These are phyloP conservation scores for Vitis cinerea DNA, from an alignment of 164 flowering plant genomes.

Conservation along the genomic window DNA sequence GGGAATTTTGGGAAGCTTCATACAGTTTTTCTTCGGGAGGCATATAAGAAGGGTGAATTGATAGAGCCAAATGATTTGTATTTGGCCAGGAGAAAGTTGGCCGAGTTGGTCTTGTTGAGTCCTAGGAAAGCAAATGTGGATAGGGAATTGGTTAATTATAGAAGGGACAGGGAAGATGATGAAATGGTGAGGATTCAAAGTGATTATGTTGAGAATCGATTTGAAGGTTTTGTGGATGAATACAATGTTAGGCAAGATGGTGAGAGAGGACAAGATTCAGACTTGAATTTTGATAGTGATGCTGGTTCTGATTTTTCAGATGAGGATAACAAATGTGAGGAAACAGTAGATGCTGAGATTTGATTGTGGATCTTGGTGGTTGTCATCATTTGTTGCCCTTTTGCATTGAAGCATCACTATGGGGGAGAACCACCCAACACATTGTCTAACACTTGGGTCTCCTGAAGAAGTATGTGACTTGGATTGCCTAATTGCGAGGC, in stretches of 20 bases:
- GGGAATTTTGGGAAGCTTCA: slow-evolving; percentile 97
- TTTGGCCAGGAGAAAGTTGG: slow-evolving; percentile 79
- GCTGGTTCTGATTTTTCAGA: slow-evolving; percentile 21
- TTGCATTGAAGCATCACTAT: no score
- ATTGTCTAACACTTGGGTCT: no score
- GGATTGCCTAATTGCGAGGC: no score
- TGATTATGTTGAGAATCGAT: slow-evolving; percentile 23
- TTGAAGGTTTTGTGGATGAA: slow-evolving; percentile 19
- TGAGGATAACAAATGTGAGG: slow-evolving; percentile 24
- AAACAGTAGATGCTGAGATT: slow-evolving; percentile 9
- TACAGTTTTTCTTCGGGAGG: slow-evolving; percentile 89
- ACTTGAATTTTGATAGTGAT: slow-evolving; percentile 15
- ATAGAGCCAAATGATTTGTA: slow-evolving; percentile 84
- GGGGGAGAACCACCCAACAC: no score
- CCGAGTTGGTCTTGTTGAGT: slow-evolving; percentile 63
- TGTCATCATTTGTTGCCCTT: no score
- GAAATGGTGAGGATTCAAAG: slow-evolving; percentile 23
- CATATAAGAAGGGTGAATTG: slow-evolving; percentile 75
- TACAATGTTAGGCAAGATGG: slow-evolving; percentile 18
- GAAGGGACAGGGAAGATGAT: slow-evolving; percentile 42
- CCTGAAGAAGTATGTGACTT: no score
- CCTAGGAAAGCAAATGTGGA: slow-evolving; percentile 64
- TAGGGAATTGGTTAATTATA: slow-evolving; percentile 45
- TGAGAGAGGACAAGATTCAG: slow-evolving; percentile 22
- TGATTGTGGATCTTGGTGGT: no score